Evolutionary conservation across 352 stramenopile species (phyloP).

Genomic region (Hyaloperonospora arabidopsidis): DNA sequence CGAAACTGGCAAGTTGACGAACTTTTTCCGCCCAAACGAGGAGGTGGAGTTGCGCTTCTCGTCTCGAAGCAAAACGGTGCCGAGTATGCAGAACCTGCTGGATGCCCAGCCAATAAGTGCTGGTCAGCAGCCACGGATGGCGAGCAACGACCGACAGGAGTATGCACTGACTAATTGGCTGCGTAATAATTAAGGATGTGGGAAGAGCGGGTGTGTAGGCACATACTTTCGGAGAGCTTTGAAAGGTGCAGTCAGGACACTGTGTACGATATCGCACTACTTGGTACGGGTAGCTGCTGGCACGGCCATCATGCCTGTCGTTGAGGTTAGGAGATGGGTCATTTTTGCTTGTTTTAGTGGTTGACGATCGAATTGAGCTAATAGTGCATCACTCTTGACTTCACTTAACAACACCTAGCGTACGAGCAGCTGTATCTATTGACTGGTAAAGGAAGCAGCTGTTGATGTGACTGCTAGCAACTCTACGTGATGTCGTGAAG

Average conservation of each 20-base stretch:
- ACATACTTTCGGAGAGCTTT: conserved; percentile 3
- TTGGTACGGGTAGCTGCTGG: conserved; percentile 11
- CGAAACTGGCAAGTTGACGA: conserved; percentile 70
- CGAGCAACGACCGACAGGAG: conserved; percentile 36
- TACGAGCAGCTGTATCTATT: no score
- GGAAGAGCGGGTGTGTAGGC: not conserved
- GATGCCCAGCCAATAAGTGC: conserved; percentile 28
- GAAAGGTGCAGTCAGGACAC: conserved; percentile 9
- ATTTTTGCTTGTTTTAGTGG: conserved; percentile 12
- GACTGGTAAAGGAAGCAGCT: no score
- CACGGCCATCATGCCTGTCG: conserved; percentile 9
- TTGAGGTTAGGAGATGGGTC: conserved; percentile 9
- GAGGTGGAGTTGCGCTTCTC: conserved; percentile 9
- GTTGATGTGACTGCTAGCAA: no score
- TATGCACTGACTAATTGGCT: conserved; percentile 66
- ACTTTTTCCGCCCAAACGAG: conserved; percentile 63
- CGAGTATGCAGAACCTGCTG: conserved; percentile 47
- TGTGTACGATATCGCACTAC: conserved; percentile 34
- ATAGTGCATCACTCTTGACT: no score
- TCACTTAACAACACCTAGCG: no score
- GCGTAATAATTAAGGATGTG: conserved; percentile 32
- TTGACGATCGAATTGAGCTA: no score
- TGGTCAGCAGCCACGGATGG: conserved; percentile 22
- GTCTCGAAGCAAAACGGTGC: conserved; percentile 33
- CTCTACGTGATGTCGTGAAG: no score